These are phyloP conservation scores for Alternaria sp. DNA, from an alignment of 2,329 filamentous ascomycete genomes.

Conservation along the genomic window DNA sequence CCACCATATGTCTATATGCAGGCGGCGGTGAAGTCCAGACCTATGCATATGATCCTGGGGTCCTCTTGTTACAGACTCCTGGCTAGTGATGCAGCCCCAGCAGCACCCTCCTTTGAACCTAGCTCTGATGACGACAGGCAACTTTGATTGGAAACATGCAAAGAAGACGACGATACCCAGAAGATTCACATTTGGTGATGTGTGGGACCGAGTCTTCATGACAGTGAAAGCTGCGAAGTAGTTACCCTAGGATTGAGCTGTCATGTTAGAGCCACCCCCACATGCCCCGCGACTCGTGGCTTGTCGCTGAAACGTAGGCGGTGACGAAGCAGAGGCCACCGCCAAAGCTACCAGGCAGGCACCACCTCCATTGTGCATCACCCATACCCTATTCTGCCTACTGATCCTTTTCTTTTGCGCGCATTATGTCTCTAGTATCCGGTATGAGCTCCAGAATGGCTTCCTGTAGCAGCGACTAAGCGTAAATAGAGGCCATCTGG, in stretches of 20 bases:
- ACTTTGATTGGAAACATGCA: not conserved
- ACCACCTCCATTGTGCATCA: not conserved
- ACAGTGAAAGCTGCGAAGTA: not conserved
- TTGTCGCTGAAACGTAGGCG: constrained; percentile 15
- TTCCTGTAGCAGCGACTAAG: constrained; percentile 10
- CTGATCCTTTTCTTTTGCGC: not conserved
- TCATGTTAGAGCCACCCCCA: constrained; percentile 13
- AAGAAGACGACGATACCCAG: not conserved
- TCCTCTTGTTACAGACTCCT: not conserved
- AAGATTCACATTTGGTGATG: not conserved
- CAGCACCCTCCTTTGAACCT: not conserved
- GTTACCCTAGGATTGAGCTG: not conserved
- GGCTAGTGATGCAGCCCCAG: not conserved
- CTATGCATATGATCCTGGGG: not conserved
- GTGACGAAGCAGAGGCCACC: constrained; percentile 17
- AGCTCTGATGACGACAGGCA: not conserved
- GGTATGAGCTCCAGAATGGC: constrained; percentile 19
- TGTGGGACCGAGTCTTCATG: not conserved
- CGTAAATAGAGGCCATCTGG: constrained; percentile 72
- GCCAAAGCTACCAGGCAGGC: constrained; percentile 29
- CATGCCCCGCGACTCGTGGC: constrained; percentile 17
- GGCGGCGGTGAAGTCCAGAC: not conserved
- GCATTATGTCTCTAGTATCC: constrained; percentile 29
- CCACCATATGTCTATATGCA: not conserved
- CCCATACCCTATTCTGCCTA: not conserved